Conservation (phyloP, 768 basidiomycete species). For the Boletus rufocinnamomeus region DNA sequence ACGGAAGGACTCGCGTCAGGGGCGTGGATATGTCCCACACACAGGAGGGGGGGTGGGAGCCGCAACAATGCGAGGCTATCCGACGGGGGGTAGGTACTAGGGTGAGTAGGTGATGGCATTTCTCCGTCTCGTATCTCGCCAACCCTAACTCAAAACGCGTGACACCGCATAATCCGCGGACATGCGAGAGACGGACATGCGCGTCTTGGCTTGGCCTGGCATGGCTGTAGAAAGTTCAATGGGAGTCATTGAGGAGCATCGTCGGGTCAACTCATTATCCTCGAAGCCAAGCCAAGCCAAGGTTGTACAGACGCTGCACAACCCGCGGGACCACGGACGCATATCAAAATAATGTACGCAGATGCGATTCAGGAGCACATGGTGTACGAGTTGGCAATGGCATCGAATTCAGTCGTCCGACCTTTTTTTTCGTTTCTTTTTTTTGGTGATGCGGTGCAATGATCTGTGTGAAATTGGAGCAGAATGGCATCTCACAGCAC, state of each 20-base stretch:
- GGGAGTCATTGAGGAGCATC: not conserved
- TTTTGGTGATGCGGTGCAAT: not conserved
- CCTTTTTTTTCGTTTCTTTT: not conserved
- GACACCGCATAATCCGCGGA: conserved; percentile 1
- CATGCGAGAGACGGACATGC: not conserved
- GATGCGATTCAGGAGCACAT: not conserved
- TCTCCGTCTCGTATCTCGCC: not conserved
- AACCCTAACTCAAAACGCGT: not conserved
- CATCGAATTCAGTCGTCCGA: not conserved
- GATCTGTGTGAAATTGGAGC: not conserved
- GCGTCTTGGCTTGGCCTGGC: too few species aligned
- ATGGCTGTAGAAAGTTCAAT: not conserved
- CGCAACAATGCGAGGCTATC: not conserved
- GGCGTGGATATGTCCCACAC: not conserved
- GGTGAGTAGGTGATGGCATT: not conserved
- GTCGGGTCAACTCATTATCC: not conserved
- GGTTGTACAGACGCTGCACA: not conserved
- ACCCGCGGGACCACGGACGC: not conserved
- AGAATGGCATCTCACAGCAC: not conserved
- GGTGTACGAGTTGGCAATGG: not conserved
- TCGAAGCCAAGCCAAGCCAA: not conserved
- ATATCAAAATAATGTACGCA: too few species aligned
- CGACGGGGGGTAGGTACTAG: not conserved
- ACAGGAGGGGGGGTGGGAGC: not conserved
- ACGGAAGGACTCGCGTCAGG: not conserved